Base-by-base conservation (phyloP, 192 early-diverging fungal genomes). In the Coemansia sp. region DNA sequence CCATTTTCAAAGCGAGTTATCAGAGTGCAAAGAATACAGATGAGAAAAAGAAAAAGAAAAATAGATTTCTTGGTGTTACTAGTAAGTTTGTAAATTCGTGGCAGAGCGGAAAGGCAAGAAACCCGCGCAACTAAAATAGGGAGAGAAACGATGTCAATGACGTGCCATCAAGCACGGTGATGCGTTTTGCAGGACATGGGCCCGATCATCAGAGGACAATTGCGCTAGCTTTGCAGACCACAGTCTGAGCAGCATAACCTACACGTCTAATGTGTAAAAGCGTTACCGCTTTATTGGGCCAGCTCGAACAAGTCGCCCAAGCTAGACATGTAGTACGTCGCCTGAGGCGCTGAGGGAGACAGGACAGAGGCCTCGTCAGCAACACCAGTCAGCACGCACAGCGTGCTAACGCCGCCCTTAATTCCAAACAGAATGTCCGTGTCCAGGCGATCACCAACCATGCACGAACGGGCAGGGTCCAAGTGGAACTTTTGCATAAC, bases 401-500 rank as follows among this genome's bases (percentile, higher is more conserved):
- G 78, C 0, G 97, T 99, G 53, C 84, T 87, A 34, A 95, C 74
- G n/a, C 90, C 89, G 66, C 95, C 95, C 19, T 87, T 72, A 57
- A 89, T 88, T 37, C 97, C 97, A 82, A 99, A 99, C 34, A 87
- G 87, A 69, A 99, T 95, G 78, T 99, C 97, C 4, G 97, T 99
- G 76, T 97, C 92, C 41, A 98, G 82, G 29, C 95, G 86, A 74
- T 99, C 97, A 27, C 97, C 97, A 45, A 99, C 90, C 97, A 99
- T 99, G 79, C 92, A 95, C 5, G 95, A 95, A 50, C 90, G 82
- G 11, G 77, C 57, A 1, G 87, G 89, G 64, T 98, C 91, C 4
- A 98, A 85, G 55, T 90, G 85, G 70, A 89, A 91, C 86, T 91
- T 91, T 39, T 90, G 82, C 50, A 94, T 81, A 63, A 99, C 96